These are phyloP conservation scores for Vanderwaltozyma tropicalis DNA, from an alignment of 805 yeast genomes.

Conservation along the genomic window DNA sequence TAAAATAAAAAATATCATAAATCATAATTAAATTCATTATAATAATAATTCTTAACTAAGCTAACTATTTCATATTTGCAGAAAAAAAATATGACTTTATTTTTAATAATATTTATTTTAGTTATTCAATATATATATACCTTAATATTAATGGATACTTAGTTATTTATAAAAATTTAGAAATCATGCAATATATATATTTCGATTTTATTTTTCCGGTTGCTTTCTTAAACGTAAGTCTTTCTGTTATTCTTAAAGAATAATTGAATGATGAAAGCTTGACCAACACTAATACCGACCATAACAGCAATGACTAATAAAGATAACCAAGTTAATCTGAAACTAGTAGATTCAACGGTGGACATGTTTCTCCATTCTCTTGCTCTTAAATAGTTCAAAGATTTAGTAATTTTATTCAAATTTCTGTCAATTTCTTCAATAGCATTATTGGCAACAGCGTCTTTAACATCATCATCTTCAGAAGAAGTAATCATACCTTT, in stretches of 20 bases:
- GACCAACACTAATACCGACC: conserved; percentile 67
- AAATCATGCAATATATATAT: background rate
- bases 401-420: conserved; percentile 45
- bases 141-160: too few relatives aligned
- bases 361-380: conserved; percentile 96
- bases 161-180: too few relatives aligned
- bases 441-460: conserved; percentile 43
- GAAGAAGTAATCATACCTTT: conserved; percentile 24
- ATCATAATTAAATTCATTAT: too few relatives aligned
- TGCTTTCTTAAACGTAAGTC: conserved; percentile 1
- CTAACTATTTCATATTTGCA: too few relatives aligned
- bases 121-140: too few relatives aligned
- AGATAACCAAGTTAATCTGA: conserved; percentile 69
- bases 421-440: conserved; percentile 49
- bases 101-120: too few relatives aligned
- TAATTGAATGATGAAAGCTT: conserved; percentile 72
- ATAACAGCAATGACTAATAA: conserved; percentile 59
- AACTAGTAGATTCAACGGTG: conserved; percentile 71
- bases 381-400: conserved; percentile 81
- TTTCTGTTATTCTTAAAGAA: conserved; percentile 42
- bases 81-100: too few relatives aligned
- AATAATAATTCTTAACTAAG: too few relatives aligned
- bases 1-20: too few relatives aligned
- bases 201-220: background rate
- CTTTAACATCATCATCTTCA: conserved; percentile 34